Conservation (phyloP, 768 basidiomycete species). For the Naematelia encephala region DNA sequence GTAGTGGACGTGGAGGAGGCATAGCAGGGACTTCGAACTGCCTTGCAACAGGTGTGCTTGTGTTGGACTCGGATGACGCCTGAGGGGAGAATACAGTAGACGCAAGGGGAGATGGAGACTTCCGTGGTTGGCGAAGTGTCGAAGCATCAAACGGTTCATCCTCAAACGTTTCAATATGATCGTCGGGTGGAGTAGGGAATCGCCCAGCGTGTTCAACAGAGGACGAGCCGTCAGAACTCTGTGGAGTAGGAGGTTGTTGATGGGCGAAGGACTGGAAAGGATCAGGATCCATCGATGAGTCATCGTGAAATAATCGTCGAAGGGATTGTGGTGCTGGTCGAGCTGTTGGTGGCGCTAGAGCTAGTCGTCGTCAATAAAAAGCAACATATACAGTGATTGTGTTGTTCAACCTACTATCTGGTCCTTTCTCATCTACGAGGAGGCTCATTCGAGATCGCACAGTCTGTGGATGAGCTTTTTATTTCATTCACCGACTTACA, state of each 20-base stretch:
- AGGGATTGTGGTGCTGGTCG: constrained; percentile 70
- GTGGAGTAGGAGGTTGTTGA: constrained; percentile 35
- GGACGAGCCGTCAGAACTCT: constrained; percentile 31
- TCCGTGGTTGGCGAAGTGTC: constrained; percentile 16
- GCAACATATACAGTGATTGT: background rate
- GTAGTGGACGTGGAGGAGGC: constrained; percentile 12
- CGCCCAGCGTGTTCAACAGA: constrained; percentile 24
- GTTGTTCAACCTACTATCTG: constrained; percentile 17
- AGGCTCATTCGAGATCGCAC: constrained; percentile 45
- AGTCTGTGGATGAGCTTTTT: constrained; percentile 29
- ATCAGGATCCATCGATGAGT: constrained; percentile 31
- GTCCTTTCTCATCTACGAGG: constrained; percentile 32
- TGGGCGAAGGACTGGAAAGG: constrained; percentile 41
- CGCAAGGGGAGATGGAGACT: background rate
- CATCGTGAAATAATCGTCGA: constrained; percentile 68
- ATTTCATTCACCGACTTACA: constrained; percentile 22
- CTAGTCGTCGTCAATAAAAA: constrained; percentile 6
- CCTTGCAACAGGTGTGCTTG: constrained; percentile 5
- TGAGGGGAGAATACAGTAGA: background rate
- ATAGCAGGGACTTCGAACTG: constrained; percentile 1
- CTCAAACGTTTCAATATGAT: constrained; percentile 6
- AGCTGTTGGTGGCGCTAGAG: constrained; percentile 27
- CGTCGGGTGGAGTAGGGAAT: constrained; percentile 27
- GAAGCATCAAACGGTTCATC: constrained; percentile 21
- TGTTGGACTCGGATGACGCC: background rate